Base-by-base conservation (phyloP, 352 stramenopile genomes). In the Elongisporangium undulatum region DNA sequence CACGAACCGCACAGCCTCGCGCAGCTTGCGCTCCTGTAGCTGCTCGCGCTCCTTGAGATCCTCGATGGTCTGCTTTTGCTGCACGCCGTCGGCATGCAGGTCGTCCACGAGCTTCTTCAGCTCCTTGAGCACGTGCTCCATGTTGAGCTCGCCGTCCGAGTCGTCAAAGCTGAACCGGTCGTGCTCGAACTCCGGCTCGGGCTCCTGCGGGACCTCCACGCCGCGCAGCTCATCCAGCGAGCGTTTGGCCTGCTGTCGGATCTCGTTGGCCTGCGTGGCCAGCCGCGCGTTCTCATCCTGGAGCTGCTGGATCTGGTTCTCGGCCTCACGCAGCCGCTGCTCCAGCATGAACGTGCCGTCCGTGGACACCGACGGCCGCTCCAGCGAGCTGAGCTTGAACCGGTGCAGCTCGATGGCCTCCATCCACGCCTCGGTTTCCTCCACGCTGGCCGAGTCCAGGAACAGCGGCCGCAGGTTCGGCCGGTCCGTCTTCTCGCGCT, bases 341-440 rank as follows among this genome's bases (percentile, higher is more conserved):
- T 65, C 59, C 68, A 71, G 70, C 56, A 68, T 45, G 34, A 66
- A 54, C 49, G 78, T 77, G 29, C 29, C 29, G 9, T 41, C 29
- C 29, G 29, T 41, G 29, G 29, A 41, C 29, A 41, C 29, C 9
- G 29, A 41, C 29, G 29, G 29, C 17, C 79, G 68, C 41, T 79
- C 62, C 45, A 82, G 67, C 52, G 74, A 75, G 55, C 79, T 74
- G 13, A 74, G n/a, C 45, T 73, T 74, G 56, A 90, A 94, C 20
- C 82, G 82, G 61, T 92, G 82, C 54, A 76, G 68, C 50, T 74
- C 66, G 58, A 94, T 74, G 26, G 84, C 82, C 0, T 81, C 63
- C 74, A 92, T 94, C 84, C 84, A 94, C 64, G 76, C 65, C 13
- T 68, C 61, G 3, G 80, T 77, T 5, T 90, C 77, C 2, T 71